Evolutionary conservation across 768 basidiomycete species (phyloP).

Genomic region (Albatrellus ellisii): DNA sequence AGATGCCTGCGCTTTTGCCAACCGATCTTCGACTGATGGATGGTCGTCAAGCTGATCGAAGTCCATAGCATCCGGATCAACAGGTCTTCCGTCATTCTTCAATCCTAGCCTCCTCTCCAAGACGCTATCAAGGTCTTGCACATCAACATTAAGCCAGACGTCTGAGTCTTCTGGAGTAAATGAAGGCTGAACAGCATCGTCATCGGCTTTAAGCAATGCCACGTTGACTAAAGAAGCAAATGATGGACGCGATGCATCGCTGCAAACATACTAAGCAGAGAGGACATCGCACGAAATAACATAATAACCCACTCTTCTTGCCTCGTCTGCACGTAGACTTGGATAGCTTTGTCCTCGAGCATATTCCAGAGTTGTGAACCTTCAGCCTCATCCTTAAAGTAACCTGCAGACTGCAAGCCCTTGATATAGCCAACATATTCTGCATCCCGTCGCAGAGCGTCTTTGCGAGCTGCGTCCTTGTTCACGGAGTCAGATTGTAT

Average conservation of each 20-base stretch:
- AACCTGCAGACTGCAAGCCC: constrained; percentile 49
- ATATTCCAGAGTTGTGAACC: constrained; percentile 68
- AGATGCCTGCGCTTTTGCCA: constrained; percentile 53
- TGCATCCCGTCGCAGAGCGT: constrained; percentile 49
- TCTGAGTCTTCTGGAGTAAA: constrained; percentile 55
- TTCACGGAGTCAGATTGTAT: background rate
- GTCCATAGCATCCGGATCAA: constrained; percentile 32
- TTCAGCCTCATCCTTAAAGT: constrained; percentile 67
- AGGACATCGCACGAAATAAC: background rate
- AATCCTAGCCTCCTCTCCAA: constrained; percentile 31
- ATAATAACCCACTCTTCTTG: constrained; percentile 48
- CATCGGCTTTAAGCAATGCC: constrained; percentile 34
- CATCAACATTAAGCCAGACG: constrained; percentile 76
- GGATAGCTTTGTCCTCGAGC: constrained; percentile 58
- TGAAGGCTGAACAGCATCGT: constrained; percentile 16
- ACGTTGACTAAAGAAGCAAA: constrained; percentile 64
- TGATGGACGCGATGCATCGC: constrained; percentile 51
- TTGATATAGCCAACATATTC: constrained; percentile 64
- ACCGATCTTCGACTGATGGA: constrained; percentile 30
- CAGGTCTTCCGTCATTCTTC: constrained; percentile 9
- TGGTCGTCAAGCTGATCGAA: constrained; percentile 24
- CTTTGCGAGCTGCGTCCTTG: constrained; percentile 53
- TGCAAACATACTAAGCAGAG: constrained; percentile 15
- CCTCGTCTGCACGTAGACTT: constrained; percentile 48
- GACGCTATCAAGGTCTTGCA: constrained; percentile 62